These are phyloP conservation scores for Aspergillus neoniger DNA, from an alignment of 2,329 filamentous ascomycete species.

Conservation along the genomic window DNA sequence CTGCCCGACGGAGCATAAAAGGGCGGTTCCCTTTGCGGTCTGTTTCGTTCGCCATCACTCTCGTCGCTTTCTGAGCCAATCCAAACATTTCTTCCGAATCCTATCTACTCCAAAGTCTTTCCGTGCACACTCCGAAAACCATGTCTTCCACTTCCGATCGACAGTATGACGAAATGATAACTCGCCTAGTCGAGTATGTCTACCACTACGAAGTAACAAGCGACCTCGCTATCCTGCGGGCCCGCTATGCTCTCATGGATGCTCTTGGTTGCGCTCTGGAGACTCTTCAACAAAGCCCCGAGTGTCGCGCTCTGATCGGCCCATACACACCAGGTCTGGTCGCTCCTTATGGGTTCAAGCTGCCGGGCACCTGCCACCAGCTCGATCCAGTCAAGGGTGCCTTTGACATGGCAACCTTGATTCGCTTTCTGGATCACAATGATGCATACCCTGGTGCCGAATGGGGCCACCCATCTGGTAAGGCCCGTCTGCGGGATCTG, in stretches of 20 bases:
- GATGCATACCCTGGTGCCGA: constrained; percentile 45
- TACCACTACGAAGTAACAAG: constrained; percentile 21
- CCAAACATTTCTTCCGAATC: not conserved
- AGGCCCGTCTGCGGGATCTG: not conserved
- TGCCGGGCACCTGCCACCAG: constrained; percentile 42
- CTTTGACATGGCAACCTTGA: constrained; percentile 42
- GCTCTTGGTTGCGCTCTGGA: constrained; percentile 31
- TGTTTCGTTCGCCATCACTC: not conserved
- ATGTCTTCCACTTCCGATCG: not conserved
- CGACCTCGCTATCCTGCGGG: constrained; percentile 21
- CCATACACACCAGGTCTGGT: constrained; percentile 18
- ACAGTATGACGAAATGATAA: constrained; percentile 39
- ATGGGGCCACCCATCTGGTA: constrained; percentile 47
- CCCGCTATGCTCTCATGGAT: constrained; percentile 28
- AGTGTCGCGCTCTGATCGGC: constrained; percentile 22
- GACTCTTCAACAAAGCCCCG: constrained; percentile 22
- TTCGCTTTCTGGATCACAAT: constrained; percentile 48
- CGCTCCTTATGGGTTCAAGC: constrained; percentile 35
- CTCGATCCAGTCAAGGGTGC: constrained; percentile 44
- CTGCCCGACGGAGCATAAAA: constrained; percentile 1
- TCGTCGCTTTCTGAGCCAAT: not conserved
- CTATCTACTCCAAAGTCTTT: not conserved
- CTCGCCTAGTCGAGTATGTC: constrained; percentile 26
- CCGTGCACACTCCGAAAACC: not conserved
- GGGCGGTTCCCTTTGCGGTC: not conserved